A percentile compares a stretch with the other conserved stretches of the same genome.
Conservation (phyloP, 495 filamentous ascomycete genomes). For the Choiromyces venosus region DNA sequence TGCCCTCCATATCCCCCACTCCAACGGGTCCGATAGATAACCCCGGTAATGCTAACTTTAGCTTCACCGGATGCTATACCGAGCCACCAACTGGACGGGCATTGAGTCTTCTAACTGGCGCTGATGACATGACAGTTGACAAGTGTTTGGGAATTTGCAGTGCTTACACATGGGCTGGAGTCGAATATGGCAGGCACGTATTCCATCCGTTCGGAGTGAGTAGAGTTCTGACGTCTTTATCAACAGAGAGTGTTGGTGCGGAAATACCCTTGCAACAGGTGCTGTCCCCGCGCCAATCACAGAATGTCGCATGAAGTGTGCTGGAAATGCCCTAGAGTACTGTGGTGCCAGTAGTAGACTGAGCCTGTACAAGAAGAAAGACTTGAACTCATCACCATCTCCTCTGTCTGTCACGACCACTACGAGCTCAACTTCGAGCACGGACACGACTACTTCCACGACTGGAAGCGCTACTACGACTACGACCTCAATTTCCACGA, state of each 20-base stretch:
- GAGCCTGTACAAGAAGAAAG: constrained; percentile 2
- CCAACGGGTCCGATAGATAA: constrained; percentile 10
- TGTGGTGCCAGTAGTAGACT: background rate
- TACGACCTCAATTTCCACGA: constrained; percentile 9
- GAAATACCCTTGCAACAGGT: constrained; percentile 3
- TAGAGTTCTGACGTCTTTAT: background rate
- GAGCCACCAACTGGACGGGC: constrained; percentile 38
- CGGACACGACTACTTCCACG: background rate
- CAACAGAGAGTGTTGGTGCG: constrained; percentile 9
- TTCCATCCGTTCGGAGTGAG: background rate
- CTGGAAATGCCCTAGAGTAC: constrained; percentile 6
- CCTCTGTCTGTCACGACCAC: background rate
- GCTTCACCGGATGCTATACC: constrained; percentile 37
- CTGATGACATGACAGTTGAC: constrained; percentile 15
- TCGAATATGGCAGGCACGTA: constrained; percentile 31
- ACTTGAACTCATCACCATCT: background rate
- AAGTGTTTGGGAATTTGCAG: constrained; percentile 37
- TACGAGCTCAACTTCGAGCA: background rate
- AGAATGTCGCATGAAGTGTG: constrained; percentile 8
- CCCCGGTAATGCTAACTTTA: constrained; percentile 21
- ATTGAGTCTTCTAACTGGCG: constrained; percentile 17
- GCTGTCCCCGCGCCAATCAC: background rate
- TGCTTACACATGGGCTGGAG: constrained; percentile 41
- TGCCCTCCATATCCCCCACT: background rate
- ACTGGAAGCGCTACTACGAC: background rate